These are phyloP conservation scores for Colletotrichum spaethianum DNA, from an alignment of 2,329 filamentous ascomycete genomes.

Conservation along the genomic window DNA sequence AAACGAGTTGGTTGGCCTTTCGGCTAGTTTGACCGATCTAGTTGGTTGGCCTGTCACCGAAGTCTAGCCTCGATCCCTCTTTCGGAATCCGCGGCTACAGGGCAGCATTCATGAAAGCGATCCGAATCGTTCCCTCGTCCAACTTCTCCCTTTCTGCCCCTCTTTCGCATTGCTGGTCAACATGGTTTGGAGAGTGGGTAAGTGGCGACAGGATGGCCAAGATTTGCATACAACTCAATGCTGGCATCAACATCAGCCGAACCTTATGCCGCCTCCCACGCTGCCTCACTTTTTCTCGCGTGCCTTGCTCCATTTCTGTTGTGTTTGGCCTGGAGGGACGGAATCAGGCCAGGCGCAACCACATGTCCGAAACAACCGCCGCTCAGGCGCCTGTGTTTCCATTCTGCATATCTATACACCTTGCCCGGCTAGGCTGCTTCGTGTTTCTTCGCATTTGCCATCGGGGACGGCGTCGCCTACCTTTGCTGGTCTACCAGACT, in stretches of 20 bases:
- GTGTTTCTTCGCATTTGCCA: slow-evolving; percentile 24
- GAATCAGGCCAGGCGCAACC: slow-evolving; percentile 28
- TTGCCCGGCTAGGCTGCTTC: slow-evolving; percentile 23
- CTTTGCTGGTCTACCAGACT: not conserved
- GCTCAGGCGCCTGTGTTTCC: slow-evolving; percentile 39
- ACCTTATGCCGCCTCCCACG: slow-evolving; percentile 19
- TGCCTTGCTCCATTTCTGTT: slow-evolving; percentile 19
- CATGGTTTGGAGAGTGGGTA: not conserved
- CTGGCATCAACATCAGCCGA: slow-evolving; percentile 36
- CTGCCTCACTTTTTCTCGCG: slow-evolving; percentile 31
- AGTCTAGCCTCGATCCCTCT: slow-evolving; percentile 1
- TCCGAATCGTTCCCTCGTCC: slow-evolving; percentile 2
- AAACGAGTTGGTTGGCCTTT: slow-evolving; percentile 1
- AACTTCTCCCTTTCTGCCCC: too few relatives aligned
- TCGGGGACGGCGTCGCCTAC: slow-evolving; percentile 9
- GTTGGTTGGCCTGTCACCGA: not conserved
- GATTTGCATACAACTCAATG: slow-evolving; percentile 38
- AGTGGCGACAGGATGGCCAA: slow-evolving; percentile 32
- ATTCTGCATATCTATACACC: slow-evolving; percentile 27
- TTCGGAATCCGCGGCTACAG: slow-evolving; percentile 5
- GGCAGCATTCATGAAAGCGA: slow-evolving; percentile 8
- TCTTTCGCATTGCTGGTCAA: not conserved
- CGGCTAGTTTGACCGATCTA: slow-evolving; percentile 23
- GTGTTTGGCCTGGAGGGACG: slow-evolving; percentile 21
- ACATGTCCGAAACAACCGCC: slow-evolving; percentile 35